Evolutionary conservation across 2,329 filamentous ascomycete species (phyloP).

Genomic region (Nigrospora osmanthi): DNA sequence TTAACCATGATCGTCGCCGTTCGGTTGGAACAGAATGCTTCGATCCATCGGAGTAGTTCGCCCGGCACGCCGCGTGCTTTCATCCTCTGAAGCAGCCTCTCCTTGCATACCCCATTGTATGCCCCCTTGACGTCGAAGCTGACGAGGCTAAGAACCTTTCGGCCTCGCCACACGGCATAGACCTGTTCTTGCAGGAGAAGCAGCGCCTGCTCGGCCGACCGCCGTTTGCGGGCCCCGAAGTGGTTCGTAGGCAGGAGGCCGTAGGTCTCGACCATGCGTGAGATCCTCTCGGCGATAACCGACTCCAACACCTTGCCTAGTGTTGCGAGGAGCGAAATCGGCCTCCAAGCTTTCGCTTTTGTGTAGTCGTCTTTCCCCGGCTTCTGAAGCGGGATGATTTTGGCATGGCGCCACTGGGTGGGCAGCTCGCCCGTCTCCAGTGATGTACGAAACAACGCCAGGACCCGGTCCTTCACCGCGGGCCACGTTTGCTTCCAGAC

Average conservation of each 20-base stretch:
- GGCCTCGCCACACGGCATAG: constrained; percentile 10
- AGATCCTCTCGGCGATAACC: constrained; percentile 19
- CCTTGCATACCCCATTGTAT: constrained; percentile 29
- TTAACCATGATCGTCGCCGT: constrained; percentile 13
- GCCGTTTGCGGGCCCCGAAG: constrained; percentile 26
- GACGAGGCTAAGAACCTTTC: constrained; percentile 22
- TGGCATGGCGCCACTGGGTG: constrained; percentile 14
- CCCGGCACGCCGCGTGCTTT: constrained; percentile 12
- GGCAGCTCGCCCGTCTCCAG: constrained; percentile 9
- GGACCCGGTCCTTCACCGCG: constrained; percentile 1
- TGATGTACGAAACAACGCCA: constrained; percentile 9
- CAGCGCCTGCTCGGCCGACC: constrained; percentile 24
- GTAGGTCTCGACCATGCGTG: constrained; percentile 17
- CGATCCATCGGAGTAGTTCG: constrained; percentile 9
- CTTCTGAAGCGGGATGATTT: constrained; percentile 21
- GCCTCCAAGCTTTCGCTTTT: constrained; percentile 14
- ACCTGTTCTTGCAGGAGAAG: constrained; percentile 19
- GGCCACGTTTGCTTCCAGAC: constrained; percentile 4
- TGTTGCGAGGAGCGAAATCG: constrained; percentile 17
- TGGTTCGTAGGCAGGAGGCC: constrained; percentile 25
- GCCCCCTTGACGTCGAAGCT: constrained; percentile 31
- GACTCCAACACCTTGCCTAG: constrained; percentile 13
- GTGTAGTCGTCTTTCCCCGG: constrained; percentile 16
- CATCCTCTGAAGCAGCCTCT: constrained; percentile 14
- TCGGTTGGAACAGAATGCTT: constrained; percentile 15